A percentile compares a stretch with the other conserved stretches of the same genome.
Conservation (phyloP, 2,329 filamentous ascomycete species). For the Dothideomycetes sp. region DNA sequence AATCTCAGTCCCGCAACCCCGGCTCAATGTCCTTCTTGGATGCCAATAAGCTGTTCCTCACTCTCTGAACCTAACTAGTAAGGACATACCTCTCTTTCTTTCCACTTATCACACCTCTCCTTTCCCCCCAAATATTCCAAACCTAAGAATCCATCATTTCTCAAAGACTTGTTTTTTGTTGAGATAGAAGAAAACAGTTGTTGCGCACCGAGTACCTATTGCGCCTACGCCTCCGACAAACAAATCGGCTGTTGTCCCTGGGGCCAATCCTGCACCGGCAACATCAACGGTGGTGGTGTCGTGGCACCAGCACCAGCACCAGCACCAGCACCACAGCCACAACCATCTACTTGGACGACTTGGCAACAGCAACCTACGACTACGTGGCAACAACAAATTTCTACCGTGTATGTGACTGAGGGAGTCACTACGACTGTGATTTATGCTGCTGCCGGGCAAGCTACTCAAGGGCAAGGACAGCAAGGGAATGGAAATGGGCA, state of each 20-base stretch:
- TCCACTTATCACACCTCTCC: not conserved
- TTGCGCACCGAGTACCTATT: slow-evolving; percentile 25
- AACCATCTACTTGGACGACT: too few relatives aligned
- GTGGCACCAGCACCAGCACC: slow-evolving; percentile 12
- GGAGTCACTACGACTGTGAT: slow-evolving; percentile 16
- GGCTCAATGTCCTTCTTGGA: slow-evolving; percentile 27
- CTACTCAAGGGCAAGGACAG: not conserved
- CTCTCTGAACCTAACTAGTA: slow-evolving; percentile 37
- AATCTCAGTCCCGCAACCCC: slow-evolving; percentile 25
- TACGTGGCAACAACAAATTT: slow-evolving; percentile 16
- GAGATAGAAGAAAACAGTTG: too few relatives aligned
- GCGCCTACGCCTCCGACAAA: slow-evolving; percentile 23
- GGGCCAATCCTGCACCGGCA: slow-evolving; percentile 24
- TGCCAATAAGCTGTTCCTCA: slow-evolving; percentile 33
- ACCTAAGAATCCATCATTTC: too few relatives aligned
- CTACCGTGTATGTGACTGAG: slow-evolving; percentile 16
- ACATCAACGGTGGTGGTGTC: slow-evolving; percentile 10
- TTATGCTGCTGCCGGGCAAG: slow-evolving; percentile 15
- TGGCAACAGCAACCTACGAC: slow-evolving; percentile 14
- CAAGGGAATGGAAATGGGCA: slow-evolving; percentile 7
- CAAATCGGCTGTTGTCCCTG: slow-evolving; percentile 27
- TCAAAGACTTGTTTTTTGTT: not conserved
- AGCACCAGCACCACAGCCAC: too few relatives aligned
- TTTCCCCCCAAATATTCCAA: not conserved
- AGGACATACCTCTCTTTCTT: slow-evolving; percentile 15